Evolutionary conservation across 805 yeast genomes (phyloP).

Genomic region (Candida adriatica): DNA sequence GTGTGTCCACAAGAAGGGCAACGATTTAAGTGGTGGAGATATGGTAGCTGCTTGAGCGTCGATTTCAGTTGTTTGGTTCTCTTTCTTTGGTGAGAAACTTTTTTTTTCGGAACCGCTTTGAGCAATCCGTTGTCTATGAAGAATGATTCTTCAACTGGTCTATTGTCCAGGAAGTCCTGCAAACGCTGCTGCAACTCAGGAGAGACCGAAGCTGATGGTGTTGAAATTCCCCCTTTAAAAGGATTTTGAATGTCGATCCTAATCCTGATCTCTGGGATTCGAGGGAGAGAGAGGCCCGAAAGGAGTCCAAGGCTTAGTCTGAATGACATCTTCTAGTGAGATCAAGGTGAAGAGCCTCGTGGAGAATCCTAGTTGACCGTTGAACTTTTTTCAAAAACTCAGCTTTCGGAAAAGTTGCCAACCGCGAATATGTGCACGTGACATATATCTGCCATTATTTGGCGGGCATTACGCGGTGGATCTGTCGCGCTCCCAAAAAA

Average conservation of each 20-base stretch:
- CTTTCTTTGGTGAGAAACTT: constrained; percentile 78
- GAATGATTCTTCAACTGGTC: constrained; percentile 26
- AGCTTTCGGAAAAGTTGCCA: no score
- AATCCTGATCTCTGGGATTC: constrained; percentile 22
- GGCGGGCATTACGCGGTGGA: constrained; percentile 1
- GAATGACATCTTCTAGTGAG: constrained; percentile 18
- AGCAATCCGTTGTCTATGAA: constrained; percentile 65
- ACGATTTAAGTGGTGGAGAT: constrained; percentile 68
- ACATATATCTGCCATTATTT: neutral
- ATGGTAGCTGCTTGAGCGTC: constrained; percentile 73
- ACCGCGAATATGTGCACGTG: no score
- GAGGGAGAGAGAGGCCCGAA: constrained; percentile 16
- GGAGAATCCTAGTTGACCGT: no score
- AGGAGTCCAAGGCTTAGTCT: constrained; percentile 17
- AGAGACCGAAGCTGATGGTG: constrained; percentile 6
- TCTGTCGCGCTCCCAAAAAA: constrained; percentile 5
- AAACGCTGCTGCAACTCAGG: constrained; percentile 19
- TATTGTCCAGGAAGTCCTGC: constrained; percentile 24
- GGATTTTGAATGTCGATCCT: constrained; percentile 21
- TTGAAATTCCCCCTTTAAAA: constrained; percentile 4
- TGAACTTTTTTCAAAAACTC: no score
- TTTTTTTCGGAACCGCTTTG: constrained; percentile 91
- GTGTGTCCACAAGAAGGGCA: constrained; percentile 95
- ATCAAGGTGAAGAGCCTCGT: no score
- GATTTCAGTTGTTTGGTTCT: constrained; percentile 80